Evolutionary conservation across 192 early-diverging fungal genomes (phyloP).

Genomic region (Coemansia erecta): DNA sequence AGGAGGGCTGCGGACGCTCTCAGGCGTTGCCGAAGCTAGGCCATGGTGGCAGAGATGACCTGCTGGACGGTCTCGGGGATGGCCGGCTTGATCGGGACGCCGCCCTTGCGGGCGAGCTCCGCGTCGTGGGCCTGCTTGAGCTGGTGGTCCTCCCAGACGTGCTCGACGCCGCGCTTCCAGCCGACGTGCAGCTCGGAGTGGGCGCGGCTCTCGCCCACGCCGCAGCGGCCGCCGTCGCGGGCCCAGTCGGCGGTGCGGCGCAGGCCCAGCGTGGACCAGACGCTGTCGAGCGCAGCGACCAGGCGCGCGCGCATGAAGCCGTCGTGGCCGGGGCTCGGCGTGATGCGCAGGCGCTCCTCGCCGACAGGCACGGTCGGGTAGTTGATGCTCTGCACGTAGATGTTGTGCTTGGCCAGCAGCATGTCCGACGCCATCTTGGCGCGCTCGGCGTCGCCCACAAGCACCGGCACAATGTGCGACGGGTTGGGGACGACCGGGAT

Average conservation of each 20-base stretch:
- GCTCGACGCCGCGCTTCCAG: constrained; percentile 49
- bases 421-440: constrained; percentile 93
- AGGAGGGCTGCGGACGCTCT: too few species aligned
- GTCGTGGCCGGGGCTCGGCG: constrained; percentile 94
- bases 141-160: constrained; percentile 52
- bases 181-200: constrained; percentile 46
- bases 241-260: constrained; percentile 86
- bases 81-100: constrained; percentile 29
- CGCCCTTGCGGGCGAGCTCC: constrained; percentile 49
- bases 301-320: constrained; percentile 77
- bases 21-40: neutral
- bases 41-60: constrained; percentile 23
- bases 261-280: constrained; percentile 86
- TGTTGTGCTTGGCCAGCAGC: constrained; percentile 81
- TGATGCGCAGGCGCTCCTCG: constrained; percentile 96
- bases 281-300: constrained; percentile 76
- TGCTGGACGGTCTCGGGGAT: constrained; percentile 52
- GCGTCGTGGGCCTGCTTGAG: constrained; percentile 47
- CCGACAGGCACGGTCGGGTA: constrained; percentile 94
- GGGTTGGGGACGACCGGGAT: constrained; percentile 99
- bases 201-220: constrained; percentile 67
- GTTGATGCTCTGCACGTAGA: constrained; percentile 99
- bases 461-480: constrained; percentile 97
- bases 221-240: constrained; percentile 78
- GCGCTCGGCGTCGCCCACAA: constrained; percentile 93